Percentiles rank a stretch among this genome's conserved stretches.
phyloP scores from a whole-genome alignment of 2,329 filamentous ascomycete genomes.

The Clarireedia hainanense region DNA sequence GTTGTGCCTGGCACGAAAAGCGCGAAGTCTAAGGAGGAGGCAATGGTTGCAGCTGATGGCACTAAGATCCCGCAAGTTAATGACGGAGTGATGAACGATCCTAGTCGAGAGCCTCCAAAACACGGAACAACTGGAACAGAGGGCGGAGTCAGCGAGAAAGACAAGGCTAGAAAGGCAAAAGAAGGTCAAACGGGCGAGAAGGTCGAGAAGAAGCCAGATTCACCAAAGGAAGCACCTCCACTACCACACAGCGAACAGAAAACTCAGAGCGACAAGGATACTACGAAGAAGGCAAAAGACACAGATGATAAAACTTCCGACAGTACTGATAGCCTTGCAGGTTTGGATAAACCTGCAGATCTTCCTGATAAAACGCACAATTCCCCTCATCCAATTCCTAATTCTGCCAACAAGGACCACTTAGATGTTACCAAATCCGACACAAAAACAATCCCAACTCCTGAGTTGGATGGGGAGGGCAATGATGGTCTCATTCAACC shows the following conservation, averaged over 20 bases:
- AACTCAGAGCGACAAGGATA: slow-evolving; percentile 42
- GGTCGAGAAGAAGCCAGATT: slow-evolving; percentile 66
- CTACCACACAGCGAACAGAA: slow-evolving; percentile 70
- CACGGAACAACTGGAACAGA: slow-evolving; percentile 83
- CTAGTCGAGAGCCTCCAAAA: slow-evolving; percentile 65
- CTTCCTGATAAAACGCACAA: slow-evolving; percentile 74
- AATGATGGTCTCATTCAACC: slow-evolving; percentile 62
- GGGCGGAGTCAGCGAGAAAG: slow-evolving; percentile 82
- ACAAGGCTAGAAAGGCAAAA: slow-evolving; percentile 63
- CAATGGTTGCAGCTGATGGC: slow-evolving; percentile 47
- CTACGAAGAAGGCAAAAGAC: slow-evolving; percentile 29
- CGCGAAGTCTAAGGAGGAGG: slow-evolving; percentile 25
- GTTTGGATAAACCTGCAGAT: slow-evolving; percentile 70
- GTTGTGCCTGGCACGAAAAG: slow-evolving; percentile 39
- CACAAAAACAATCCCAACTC: slow-evolving; percentile 30
- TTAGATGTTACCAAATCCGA: slow-evolving; percentile 43
- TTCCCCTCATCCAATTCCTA: slow-evolving; percentile 60
- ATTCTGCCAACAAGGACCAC: slow-evolving; percentile 57
- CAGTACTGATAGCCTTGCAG: slow-evolving; percentile 30
- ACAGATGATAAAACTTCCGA: slow-evolving; percentile 31
- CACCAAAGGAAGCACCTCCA: slow-evolving; percentile 78
- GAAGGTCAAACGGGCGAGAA: slow-evolving; percentile 59
- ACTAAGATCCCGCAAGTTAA: slow-evolving; percentile 55
- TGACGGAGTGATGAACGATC: slow-evolving; percentile 91
- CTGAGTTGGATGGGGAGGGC: slow-evolving; percentile 36